These are phyloP conservation scores for Termitomyces sp. DNA, from an alignment of 768 basidiomycete genomes.

Conservation along the genomic window DNA sequence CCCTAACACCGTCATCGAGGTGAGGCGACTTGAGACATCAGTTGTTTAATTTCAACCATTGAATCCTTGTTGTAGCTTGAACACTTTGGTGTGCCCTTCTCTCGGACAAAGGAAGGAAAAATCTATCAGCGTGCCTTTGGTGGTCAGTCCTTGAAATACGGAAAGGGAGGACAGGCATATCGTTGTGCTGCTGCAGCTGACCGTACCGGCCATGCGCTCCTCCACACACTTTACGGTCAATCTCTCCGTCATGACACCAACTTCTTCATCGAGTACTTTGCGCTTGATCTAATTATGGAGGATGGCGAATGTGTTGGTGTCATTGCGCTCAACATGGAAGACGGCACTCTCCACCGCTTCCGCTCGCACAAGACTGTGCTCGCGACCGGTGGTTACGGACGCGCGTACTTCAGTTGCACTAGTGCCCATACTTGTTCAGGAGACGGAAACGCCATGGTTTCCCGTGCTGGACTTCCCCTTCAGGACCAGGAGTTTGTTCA, in stretches of 20 bases:
- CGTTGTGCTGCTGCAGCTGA: conserved; percentile 98
- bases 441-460: conserved; percentile 98
- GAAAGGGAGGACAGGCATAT: conserved; percentile 98
- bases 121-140: conserved; percentile 99
- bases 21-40: conserved; percentile 19
- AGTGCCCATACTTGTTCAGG: conserved; percentile 99
- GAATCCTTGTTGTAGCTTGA: conserved; percentile 60
- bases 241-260: conserved; percentile 98
- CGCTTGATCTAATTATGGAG: conserved; percentile 98
- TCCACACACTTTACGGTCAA: conserved; percentile 99
- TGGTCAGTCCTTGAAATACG: conserved; percentile 93
- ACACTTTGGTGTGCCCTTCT: conserved; percentile 98
- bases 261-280: conserved; percentile 99
- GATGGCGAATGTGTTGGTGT: conserved; percentile 99
- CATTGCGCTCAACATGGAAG: conserved; percentile 99
- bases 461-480: conserved; percentile 90
- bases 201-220: conserved; percentile 95
- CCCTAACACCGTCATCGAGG: conserved; percentile 90
- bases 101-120: conserved; percentile 96
- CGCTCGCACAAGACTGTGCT: conserved; percentile 97
- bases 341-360: conserved; percentile 98
- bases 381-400: conserved; percentile 97
- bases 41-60: not conserved
- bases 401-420: conserved; percentile 97
- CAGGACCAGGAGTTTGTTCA: conserved; percentile 99